Evolutionary conservation across 1,139 yeast species (phyloP), one percentile per base, ranked within the genome.

Genomic region (Geotrichum australiense): DNA sequence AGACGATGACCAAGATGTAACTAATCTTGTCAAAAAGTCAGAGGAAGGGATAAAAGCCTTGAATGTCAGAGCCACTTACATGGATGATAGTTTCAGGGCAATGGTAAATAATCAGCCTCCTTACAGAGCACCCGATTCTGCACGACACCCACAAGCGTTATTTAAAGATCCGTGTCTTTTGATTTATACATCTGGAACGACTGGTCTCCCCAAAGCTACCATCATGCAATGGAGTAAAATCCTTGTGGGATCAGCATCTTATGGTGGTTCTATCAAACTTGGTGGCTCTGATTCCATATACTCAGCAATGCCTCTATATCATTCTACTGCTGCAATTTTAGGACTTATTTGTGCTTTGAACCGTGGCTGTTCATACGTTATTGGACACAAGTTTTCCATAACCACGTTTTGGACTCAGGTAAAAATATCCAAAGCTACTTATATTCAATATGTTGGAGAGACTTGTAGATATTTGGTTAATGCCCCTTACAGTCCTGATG

Each of bases 251-350:
- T 69, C 86, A 1, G 64, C 72, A 6, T 58, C 83, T 31, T 86
- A 85, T 59, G 86, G 87, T 1, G 71, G 72, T 50, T 80, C 84
- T 41, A 74, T 83, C 69, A 73, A 78, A 48, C 69, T 86, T 51
- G 62, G 65, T n/a, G 50, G 61, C 3, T 57, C 64, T 2, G 77
- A 84, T 18, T 74, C 73, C 8, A 79, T 86, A 5, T 82, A 83
- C 63, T 84, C 96, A 0, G 86, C 96, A 2, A 89, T 91, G 97
- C 97, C 98, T 0, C 66, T 91, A 49, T 91, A 89, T 58, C 97
- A 91, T 61, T 86, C 96, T 1, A 89, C 97, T 0, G 96, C 96
- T 2, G 82, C 95, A 0, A 73, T 86, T 64, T 66, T 89, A 47
- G 96, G 96, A 3, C 78, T 83, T 11, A 70, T 91, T 58, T 86